Base-by-base conservation (phyloP, 2,329 filamentous ascomycete species). In the Sporothrix pseudoabietina region DNA sequence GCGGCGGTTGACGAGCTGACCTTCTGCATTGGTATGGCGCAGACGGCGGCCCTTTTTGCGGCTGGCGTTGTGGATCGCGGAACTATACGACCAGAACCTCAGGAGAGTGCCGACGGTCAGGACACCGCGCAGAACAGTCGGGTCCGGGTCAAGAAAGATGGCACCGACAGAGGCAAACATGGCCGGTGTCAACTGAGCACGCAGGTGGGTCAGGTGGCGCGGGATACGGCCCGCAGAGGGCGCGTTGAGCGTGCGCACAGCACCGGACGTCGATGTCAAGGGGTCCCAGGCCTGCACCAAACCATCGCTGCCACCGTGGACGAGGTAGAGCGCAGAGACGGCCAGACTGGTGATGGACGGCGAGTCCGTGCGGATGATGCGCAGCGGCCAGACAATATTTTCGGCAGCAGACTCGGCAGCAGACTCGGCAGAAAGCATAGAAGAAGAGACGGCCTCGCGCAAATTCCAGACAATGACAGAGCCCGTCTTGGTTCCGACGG, bases 251-350 rank as follows among this genome's bases (percentile, higher is more conserved):
- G 94, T 98, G 54, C 94, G 90, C 70, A 98, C 87, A 0, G 96
- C 93, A 26, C 91, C 89, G 22, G 87, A 82, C 0, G 87, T 92
- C 1, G 95, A 98, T 0, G 91, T 93, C 65, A 99, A 84, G n/a
- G 92, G 93, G 83, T 99, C 96, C 96, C 96, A 99, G 6, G 94
- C 93, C 81, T 98, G 96, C 4, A 97, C 95, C 3, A 98, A 87
- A 0, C 96, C 95, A 82, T 99, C 96, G 77, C 92, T 97, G 35
- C 96, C 96, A 69, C 96, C 96, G 80, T 97, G 93, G 7, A 98
- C 92, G 19, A 99, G 83, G 79, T 97, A 97, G 19, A 99, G 84
- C 1, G 94, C 92, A 0, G 94, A 94, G 65, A 97, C 81, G 6
- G 92, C 96, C 19, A 99, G 82, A 75, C 90, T 93, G 0, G 94